These are phyloP conservation scores for Leersia perrieri DNA, from an alignment of 176 grass and related monocot species.

Conservation along the genomic window DNA sequence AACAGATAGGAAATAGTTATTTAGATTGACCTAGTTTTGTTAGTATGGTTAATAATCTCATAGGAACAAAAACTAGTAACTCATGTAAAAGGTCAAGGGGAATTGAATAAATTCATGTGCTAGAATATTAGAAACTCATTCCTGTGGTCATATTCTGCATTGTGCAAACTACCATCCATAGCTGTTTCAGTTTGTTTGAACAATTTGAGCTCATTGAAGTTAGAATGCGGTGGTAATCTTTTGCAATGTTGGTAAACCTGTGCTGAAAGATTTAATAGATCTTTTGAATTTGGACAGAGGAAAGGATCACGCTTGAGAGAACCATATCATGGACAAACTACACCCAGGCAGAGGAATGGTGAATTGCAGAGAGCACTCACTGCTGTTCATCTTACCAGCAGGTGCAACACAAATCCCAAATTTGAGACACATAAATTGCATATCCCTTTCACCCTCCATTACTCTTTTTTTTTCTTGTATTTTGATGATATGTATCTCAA, in stretches of 20 bases:
- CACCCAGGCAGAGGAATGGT: conserved; percentile 59
- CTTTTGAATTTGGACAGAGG: conserved; percentile 57
- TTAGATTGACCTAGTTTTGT: neutral
- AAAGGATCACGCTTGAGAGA: conserved; percentile 70
- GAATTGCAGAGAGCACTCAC: conserved; percentile 59
- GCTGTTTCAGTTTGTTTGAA: conserved; percentile 11
- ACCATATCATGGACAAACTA: conserved; percentile 44
- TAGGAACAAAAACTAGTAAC: neutral
- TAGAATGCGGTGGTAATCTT: conserved; percentile 17
- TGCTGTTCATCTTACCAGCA: conserved; percentile 53
- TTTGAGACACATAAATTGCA: conserved; percentile 3
- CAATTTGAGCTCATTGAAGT: neutral
- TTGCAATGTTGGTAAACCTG: conserved; percentile 12
- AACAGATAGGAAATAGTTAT: neutral
- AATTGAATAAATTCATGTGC: neutral
- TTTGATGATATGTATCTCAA: neutral
- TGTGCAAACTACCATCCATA: conserved; percentile 8
- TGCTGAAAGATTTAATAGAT: conserved; percentile 24
- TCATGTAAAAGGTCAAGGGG: neutral
- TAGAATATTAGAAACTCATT: neutral
- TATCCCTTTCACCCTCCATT: neutral
- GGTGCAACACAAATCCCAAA: conserved; percentile 38
- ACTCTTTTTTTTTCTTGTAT: neutral
- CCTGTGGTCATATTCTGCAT: neutral
- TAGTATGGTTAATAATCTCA: neutral